Conservation (phyloP, 352 stramenopile species). For the Pythium monospermum region DNA sequence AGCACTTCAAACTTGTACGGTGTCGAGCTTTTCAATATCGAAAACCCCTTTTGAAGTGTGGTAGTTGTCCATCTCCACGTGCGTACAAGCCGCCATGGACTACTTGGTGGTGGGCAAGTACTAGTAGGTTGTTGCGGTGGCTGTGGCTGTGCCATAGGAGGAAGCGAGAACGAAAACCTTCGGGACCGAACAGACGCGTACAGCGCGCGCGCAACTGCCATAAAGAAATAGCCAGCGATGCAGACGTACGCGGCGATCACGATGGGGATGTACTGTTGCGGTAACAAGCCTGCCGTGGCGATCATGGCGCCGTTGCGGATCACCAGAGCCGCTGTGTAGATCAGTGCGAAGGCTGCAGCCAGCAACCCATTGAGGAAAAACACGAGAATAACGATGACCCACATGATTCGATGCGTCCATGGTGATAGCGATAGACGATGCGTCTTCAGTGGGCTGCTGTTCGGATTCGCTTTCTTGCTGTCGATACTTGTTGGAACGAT, state of each 20-base stretch:
- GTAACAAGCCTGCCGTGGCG: background rate
- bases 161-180: background rate
- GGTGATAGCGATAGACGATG: no score
- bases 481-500: no score
- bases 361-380: slow-evolving; percentile 5
- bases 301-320: slow-evolving; percentile 9
- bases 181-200: background rate
- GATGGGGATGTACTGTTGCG: background rate
- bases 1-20: slow-evolving; percentile 7
- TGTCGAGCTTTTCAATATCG: background rate
- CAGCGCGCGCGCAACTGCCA: background rate
- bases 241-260: slow-evolving; percentile 5
- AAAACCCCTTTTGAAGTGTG: background rate
- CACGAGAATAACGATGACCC: background rate
- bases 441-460: no score
- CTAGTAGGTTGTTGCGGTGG: background rate
- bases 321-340: slow-evolving; percentile 2
- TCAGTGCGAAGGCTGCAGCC: background rate
- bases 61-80: slow-evolving; percentile 2
- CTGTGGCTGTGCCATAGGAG: background rate
- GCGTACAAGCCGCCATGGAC: background rate
- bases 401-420: background rate
- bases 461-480: no score
- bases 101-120: background rate
- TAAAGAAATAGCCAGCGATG: slow-evolving; percentile 1